Conservation (phyloP, 495 filamentous ascomycete genomes). For the Aspergillus biplanus region DNA sequence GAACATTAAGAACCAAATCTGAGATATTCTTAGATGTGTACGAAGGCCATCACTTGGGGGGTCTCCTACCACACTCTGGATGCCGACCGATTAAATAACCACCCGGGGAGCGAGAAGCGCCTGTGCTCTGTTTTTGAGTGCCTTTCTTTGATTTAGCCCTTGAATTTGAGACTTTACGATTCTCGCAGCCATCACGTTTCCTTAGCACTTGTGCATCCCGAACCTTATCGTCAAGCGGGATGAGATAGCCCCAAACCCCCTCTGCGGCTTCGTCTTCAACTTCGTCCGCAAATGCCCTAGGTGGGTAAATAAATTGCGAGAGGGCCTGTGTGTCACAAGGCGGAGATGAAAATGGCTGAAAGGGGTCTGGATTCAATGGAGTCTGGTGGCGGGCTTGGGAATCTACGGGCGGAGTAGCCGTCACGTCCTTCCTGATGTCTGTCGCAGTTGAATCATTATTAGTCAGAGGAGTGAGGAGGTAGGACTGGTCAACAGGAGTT, state of each 20-base stretch:
- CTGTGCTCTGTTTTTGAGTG: constrained; percentile 16
- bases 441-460: constrained; percentile 65
- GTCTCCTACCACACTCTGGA: constrained; percentile 84
- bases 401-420: constrained; percentile 68
- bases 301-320: constrained; percentile 80
- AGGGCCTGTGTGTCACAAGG: constrained; percentile 66
- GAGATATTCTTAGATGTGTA: constrained; percentile 21
- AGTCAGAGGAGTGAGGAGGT: constrained; percentile 84
- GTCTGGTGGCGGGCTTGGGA: constrained; percentile 55
- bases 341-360: constrained; percentile 70
- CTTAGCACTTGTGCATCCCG: constrained; percentile 74
- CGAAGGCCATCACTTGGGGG: neutral
- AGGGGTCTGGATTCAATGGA: constrained; percentile 59
- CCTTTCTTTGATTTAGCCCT: constrained; percentile 50
- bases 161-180: constrained; percentile 50
- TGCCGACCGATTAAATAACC: constrained; percentile 93
- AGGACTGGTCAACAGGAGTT: constrained; percentile 64
- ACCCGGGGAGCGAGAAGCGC: constrained; percentile 57
- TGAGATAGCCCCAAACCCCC: constrained; percentile 93
- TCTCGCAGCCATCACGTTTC: constrained; percentile 66
- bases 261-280: constrained; percentile 80
- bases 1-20: constrained; percentile 81
- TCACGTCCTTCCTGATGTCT: constrained; percentile 68
- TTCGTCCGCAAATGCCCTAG: constrained; percentile 74
- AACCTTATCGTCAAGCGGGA: constrained; percentile 73